These are phyloP conservation scores for Dendrobium huoshanense DNA, from an alignment of 106 monocot genomes.

Conservation along the genomic window DNA sequence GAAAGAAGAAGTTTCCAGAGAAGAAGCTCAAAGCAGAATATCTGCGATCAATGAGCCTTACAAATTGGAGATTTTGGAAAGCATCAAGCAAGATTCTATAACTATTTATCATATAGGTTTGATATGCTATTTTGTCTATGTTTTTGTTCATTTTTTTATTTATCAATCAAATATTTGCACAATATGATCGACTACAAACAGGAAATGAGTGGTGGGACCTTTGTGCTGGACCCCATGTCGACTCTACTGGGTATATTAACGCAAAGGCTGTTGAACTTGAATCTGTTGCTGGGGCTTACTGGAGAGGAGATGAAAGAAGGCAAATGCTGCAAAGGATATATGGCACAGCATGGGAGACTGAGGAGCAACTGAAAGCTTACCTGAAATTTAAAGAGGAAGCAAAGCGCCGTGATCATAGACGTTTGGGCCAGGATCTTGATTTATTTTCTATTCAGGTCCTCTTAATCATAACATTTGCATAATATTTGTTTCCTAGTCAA, in stretches of 20 bases:
- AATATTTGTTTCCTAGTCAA: neutral
- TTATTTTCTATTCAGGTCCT: conserved; percentile 92
- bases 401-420: conserved; percentile 92
- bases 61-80: conserved; percentile 85
- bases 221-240: conserved; percentile 97
- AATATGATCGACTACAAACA: conserved; percentile 20
- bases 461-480: conserved; percentile 4
- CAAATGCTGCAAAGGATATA: conserved; percentile 92
- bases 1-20: conserved; percentile 91
- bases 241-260: conserved; percentile 77
- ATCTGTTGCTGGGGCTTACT: conserved; percentile 96
- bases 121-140: neutral
- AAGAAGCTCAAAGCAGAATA: conserved; percentile 82
- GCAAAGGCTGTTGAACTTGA: conserved; percentile 88
- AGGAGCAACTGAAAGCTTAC: conserved; percentile 87
- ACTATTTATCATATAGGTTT: conserved; percentile 92
- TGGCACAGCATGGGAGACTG: conserved; percentile 94
- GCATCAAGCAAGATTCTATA: conserved; percentile 82
- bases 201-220: conserved; percentile 99
- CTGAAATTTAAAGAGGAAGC: conserved; percentile 88
- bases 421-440: conserved; percentile 93
- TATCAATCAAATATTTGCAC: neutral
- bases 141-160: neutral
- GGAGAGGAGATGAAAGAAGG: conserved; percentile 91
- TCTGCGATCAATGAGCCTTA: conserved; percentile 82